Evolutionary conservation across 2,329 filamentous ascomycete species (phyloP).

Genomic region (Fusarium camptoceras): DNA sequence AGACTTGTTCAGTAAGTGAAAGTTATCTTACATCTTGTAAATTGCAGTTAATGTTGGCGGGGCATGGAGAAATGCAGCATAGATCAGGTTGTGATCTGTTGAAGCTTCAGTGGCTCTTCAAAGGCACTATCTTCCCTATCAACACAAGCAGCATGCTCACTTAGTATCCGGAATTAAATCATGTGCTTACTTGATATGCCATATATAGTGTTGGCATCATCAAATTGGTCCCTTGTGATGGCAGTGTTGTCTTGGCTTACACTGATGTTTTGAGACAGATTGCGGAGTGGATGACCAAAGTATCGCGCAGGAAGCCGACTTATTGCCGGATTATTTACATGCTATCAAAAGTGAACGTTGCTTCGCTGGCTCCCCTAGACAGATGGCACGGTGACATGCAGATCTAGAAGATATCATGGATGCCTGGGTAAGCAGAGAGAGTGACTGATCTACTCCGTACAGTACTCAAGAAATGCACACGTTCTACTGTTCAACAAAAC

Average conservation of each 20-base stretch:
- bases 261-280: neutral
- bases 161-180: neutral
- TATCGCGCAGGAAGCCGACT: neutral
- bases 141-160: neutral
- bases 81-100: neutral
- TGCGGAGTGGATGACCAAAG: neutral
- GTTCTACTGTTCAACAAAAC: neutral
- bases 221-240: neutral
- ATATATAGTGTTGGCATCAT: neutral
- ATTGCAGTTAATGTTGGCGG: neutral
- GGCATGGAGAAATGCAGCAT: neutral
- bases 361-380: neutral
- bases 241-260: neutral
- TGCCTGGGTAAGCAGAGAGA: neutral
- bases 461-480: neutral
- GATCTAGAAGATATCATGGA: neutral
- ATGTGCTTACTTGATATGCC: neutral
- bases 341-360: neutral
- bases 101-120: neutral
- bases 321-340: neutral
- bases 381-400: neutral
- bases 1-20: neutral
- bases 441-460: neutral
- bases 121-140: neutral
- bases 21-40: neutral